phyloP scores from a whole-genome alignment of 805 yeast species.

The Candida loeiensis region DNA sequence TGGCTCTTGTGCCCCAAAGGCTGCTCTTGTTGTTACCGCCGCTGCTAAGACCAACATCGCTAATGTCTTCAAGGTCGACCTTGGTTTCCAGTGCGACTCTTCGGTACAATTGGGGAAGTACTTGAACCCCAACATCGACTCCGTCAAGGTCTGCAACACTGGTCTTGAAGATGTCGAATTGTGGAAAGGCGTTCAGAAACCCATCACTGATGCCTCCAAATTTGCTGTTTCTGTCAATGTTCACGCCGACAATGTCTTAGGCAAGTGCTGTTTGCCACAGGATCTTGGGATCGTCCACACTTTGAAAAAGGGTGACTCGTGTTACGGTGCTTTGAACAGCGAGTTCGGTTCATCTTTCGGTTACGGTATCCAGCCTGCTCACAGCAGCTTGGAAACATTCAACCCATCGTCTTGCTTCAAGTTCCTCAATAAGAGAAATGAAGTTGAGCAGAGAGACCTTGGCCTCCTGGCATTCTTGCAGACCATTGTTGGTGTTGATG shows the following conservation, averaged over 20 bases:
- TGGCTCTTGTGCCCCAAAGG: conserved; percentile 17
- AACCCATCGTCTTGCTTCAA: conserved; percentile 6
- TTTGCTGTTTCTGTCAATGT: conserved; percentile 18
- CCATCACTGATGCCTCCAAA: conserved; percentile 9
- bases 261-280: conserved; percentile 24
- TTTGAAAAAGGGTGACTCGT: conserved; percentile 10
- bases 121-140: conserved; percentile 15
- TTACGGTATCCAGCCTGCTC: conserved; percentile 3
- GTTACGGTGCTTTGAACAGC: conserved; percentile 1
- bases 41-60: conserved; percentile 15
- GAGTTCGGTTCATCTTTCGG: conserved; percentile 10
- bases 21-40: conserved; percentile 23
- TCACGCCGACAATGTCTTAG: conserved; percentile 15
- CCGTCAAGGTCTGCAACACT: conserved; percentile 19
- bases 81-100: conserved; percentile 21
- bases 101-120: conserved; percentile 15
- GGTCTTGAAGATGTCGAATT: conserved; percentile 15
- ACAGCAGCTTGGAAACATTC: neutral
- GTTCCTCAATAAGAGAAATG: conserved; percentile 10
- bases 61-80: conserved; percentile 17
- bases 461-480: neutral
- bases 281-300: conserved; percentile 16
- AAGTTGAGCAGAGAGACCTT: neutral
- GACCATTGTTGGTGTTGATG: conserved; percentile 2
- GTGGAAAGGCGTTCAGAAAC: neutral